These are phyloP conservation scores for Thuidium tamariscinum DNA, from an alignment of 225 moss, liverwort and hornwort genomes.

Conservation along the genomic window DNA sequence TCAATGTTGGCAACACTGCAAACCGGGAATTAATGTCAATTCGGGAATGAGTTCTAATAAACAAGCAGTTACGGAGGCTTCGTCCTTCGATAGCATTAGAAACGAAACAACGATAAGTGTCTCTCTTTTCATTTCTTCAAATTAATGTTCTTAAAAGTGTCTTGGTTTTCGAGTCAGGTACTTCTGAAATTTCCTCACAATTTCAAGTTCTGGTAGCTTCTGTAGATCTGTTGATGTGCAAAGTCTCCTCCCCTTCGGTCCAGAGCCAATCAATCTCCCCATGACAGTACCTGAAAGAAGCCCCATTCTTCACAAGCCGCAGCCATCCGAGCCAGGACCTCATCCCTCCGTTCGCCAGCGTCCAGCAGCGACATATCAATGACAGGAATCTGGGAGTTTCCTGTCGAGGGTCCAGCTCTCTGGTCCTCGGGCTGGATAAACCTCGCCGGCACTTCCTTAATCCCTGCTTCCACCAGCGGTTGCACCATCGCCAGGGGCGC, in stretches of 20 bases:
- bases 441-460: constrained; percentile 8
- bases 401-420: not conserved
- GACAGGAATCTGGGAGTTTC: not conserved
- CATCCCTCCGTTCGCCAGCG: not conserved
- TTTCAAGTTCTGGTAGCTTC: not conserved
- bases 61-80: not conserved
- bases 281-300: constrained; percentile 18
- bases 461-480: constrained; percentile 9
- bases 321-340: constrained; percentile 1
- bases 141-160: not conserved
- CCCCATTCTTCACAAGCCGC: constrained; percentile 27
- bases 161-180: not conserved
- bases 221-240: not conserved
- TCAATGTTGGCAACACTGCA: not conserved
- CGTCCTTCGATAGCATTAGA: not conserved
- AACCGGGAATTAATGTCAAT: not conserved
- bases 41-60: too few relatives aligned
- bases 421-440: not conserved
- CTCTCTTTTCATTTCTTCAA: not conserved
- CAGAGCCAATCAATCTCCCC: not conserved
- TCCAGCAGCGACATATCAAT: constrained; percentile 13
- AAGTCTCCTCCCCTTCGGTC: too few relatives aligned
- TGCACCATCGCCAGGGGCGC: constrained; percentile 20
- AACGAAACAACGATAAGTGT: not conserved
- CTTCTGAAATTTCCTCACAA: not conserved